A percentile compares a stretch with the other conserved stretches of the same genome.
These are phyloP conservation scores for Globisporangium megalacanthum DNA, from an alignment of 352 stramenopile species.

Conservation along the genomic window DNA sequence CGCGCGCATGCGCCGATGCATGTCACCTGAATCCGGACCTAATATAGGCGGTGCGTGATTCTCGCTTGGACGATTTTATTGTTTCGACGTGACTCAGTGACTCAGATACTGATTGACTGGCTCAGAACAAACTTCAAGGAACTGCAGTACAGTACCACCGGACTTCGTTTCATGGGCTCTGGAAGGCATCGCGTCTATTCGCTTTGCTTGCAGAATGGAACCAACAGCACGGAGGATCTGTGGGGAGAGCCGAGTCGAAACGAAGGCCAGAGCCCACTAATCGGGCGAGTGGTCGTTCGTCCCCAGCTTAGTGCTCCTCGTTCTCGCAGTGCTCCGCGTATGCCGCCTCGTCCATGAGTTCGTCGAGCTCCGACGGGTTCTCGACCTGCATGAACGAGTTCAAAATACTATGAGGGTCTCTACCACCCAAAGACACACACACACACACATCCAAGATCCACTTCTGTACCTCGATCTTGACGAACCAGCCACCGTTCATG, in stretches of 20 bases:
- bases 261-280: background rate
- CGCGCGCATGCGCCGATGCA: background rate
- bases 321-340: slow-evolving; percentile 88
- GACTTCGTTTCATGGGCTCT: background rate
- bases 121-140: background rate
- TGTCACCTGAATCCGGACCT: no score
- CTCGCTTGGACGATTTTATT: background rate
- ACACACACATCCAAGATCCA: background rate
- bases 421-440: slow-evolving; percentile 2
- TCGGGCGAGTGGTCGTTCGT: background rate
- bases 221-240: background rate
- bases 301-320: slow-evolving; percentile 57
- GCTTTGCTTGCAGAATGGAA: background rate
- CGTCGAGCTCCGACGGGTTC: slow-evolving; percentile 63
- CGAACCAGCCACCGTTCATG: slow-evolving; percentile 85
- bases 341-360: slow-evolving; percentile 72
- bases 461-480: slow-evolving; percentile 77
- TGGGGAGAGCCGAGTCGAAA: no score
- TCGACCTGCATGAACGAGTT: slow-evolving; percentile 30
- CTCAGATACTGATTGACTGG: no score
- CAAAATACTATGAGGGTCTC: slow-evolving; percentile 6
- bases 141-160: background rate
- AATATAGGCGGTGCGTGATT: background rate
- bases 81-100: background rate
- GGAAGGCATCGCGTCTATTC: slow-evolving; percentile 2